phyloP scores from a whole-genome alignment of 495 filamentous ascomycete genomes.

The Podospora conica region DNA sequence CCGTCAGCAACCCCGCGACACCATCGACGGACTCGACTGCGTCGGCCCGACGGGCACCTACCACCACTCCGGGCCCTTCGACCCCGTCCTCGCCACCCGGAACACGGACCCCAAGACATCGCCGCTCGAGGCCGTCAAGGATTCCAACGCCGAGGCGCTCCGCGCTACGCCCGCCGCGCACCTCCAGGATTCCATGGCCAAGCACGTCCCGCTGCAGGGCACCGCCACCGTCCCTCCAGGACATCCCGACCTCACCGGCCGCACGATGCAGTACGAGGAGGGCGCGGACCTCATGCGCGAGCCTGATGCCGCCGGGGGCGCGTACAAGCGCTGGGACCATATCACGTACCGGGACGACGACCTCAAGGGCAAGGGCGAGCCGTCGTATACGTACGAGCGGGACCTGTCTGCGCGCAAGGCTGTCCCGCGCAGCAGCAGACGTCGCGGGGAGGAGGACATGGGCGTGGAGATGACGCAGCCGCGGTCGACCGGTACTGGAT shows the following conservation, averaged over 20 bases:
- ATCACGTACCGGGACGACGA: slow-evolving; percentile 62
- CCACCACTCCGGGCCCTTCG: slow-evolving; percentile 91
- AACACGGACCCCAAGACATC: slow-evolving; percentile 57
- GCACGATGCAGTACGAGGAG: slow-evolving; percentile 74
- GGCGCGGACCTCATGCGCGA: slow-evolving; percentile 80
- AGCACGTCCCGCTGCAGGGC: slow-evolving; percentile 80
- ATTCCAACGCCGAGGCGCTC: slow-evolving; percentile 70
- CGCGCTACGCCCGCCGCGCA: slow-evolving; percentile 78
- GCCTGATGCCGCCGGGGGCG: slow-evolving; percentile 47
- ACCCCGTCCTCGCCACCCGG: slow-evolving; percentile 67
- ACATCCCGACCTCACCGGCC: slow-evolving; percentile 55
- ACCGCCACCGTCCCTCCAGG: slow-evolving; percentile 72
- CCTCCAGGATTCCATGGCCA: slow-evolving; percentile 64
- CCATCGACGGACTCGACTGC: slow-evolving; percentile 73
- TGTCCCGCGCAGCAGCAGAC: background rate
- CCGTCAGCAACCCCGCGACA: slow-evolving; percentile 62
- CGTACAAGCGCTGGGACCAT: slow-evolving; percentile 61
- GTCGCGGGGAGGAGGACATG: background rate
- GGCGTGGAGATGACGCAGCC: slow-evolving; percentile 40
- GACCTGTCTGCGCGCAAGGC: slow-evolving; percentile 27
- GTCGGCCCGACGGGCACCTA: slow-evolving; percentile 50
- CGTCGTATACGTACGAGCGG: slow-evolving; percentile 61
- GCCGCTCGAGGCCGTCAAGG: slow-evolving; percentile 71
- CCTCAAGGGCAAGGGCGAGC: slow-evolving; percentile 75
- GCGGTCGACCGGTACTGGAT: background rate